Evolutionary conservation across 352 stramenopile genomes (phyloP).

Genomic region (Pythium phragmiticola): DNA sequence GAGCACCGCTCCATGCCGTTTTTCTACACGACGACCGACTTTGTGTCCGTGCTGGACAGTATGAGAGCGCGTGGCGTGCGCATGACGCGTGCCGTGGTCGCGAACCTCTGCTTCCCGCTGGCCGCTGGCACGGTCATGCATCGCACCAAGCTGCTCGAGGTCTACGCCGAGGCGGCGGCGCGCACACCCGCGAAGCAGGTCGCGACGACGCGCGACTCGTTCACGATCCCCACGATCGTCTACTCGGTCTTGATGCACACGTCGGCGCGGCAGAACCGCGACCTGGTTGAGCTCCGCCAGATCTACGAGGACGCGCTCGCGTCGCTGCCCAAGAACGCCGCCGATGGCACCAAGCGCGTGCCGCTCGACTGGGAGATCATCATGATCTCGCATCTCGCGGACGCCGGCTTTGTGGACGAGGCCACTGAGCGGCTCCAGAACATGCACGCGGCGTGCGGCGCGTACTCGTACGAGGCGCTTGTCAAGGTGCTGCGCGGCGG

Average conservation of each 20-base stretch:
- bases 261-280: slow-evolving; percentile 34
- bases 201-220: slow-evolving; percentile 35
- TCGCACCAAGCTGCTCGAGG: slow-evolving; percentile 53
- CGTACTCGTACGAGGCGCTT: slow-evolving; percentile 44
- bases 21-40: slow-evolving; percentile 39
- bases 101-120: slow-evolving; percentile 36
- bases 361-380: slow-evolving; percentile 48
- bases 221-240: slow-evolving; percentile 41
- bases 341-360: slow-evolving; percentile 24
- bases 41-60: slow-evolving; percentile 42
- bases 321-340: slow-evolving; percentile 21
- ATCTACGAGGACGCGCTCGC: slow-evolving; percentile 52
- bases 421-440: slow-evolving; percentile 34
- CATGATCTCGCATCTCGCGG: slow-evolving; percentile 41
- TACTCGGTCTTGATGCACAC: slow-evolving; percentile 48
- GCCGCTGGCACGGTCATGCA: slow-evolving; percentile 49
- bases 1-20: slow-evolving; percentile 24
- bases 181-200: no score
- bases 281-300: slow-evolving; percentile 35
- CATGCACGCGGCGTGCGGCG: slow-evolving; percentile 41
- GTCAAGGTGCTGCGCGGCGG: slow-evolving; percentile 41
- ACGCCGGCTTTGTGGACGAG: slow-evolving; percentile 38
- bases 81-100: slow-evolving; percentile 44
- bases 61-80: slow-evolving; percentile 37
- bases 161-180: slow-evolving; percentile 29